Evolutionary conservation across 2,329 filamentous ascomycete species (phyloP).

Genomic region (Pyrenochaeta sp.): DNA sequence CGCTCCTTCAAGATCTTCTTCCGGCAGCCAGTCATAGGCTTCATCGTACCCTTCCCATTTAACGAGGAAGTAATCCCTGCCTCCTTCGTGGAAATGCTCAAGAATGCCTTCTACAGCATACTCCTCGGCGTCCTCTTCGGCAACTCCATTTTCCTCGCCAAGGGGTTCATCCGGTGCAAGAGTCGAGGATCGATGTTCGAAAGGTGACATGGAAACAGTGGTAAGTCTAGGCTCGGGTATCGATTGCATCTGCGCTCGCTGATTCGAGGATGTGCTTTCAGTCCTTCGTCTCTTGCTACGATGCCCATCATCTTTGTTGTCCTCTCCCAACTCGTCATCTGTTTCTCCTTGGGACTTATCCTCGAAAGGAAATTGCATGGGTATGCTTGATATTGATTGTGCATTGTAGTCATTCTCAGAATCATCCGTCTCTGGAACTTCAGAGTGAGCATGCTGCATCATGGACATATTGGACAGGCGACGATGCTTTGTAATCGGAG

Average conservation of each 20-base stretch:
- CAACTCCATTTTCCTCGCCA: conserved; percentile 8
- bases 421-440: conserved; percentile 12
- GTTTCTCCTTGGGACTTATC: background rate
- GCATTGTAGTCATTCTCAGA: conserved; percentile 8
- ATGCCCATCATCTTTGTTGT: conserved; percentile 5
- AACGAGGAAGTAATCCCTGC: conserved; percentile 40
- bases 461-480: conserved; percentile 4
- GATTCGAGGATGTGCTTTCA: conserved; percentile 12
- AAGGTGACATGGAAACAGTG: background rate
- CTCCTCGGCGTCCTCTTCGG: conserved; percentile 37
- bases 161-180: background rate
- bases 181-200: background rate
- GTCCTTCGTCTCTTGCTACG: conserved; percentile 21
- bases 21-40: conserved; percentile 40
- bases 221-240: background rate
- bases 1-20: conserved; percentile 37
- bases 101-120: conserved; percentile 41
- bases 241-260: background rate
- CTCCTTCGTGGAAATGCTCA: conserved; percentile 30
- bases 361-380: conserved; percentile 18
- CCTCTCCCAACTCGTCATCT: background rate
- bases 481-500: conserved; percentile 17
- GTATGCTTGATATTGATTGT: conserved; percentile 19
- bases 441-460: conserved; percentile 6
- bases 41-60: conserved; percentile 46